These are phyloP conservation scores for Plasmodium sp. DNA, from an alignment of 169 alveolate species.

Conservation along the genomic window DNA sequence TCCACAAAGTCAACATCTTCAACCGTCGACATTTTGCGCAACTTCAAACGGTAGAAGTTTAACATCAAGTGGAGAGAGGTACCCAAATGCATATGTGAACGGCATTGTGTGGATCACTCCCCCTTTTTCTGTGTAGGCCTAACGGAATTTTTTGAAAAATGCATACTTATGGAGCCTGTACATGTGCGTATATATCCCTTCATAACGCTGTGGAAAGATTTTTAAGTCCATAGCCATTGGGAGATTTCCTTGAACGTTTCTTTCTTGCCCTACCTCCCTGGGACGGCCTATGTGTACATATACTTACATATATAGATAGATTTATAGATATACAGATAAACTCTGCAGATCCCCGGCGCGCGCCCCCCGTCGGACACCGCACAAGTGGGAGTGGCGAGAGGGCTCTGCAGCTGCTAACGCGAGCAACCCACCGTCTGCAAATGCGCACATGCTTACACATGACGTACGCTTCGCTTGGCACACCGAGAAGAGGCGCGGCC, in stretches of 20 bases:
- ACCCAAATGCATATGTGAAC: constrained; percentile 4
- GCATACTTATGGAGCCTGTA: background rate
- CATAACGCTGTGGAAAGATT: background rate
- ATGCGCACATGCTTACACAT: constrained; percentile 4
- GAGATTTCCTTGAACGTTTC: background rate
- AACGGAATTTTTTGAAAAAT: background rate
- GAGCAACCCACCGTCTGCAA: background rate
- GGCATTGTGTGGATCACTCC: background rate
- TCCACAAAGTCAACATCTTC: background rate
- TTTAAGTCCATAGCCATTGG: background rate
- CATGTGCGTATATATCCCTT: background rate
- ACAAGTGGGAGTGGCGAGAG: background rate
- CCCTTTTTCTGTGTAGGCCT: background rate
- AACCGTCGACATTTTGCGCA: background rate
- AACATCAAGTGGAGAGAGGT: background rate
- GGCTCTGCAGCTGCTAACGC: background rate
- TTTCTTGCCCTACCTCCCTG: background rate
- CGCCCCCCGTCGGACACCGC: background rate
- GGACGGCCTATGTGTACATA: background rate
- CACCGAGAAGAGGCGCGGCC: background rate
- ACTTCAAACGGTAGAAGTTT: background rate
- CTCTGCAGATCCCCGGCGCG: background rate
- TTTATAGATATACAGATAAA: background rate
- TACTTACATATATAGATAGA: constrained; percentile 1
- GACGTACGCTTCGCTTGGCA: background rate